A percentile compares a stretch with the other conserved stretches of the same genome.
Evolutionary conservation across 2,329 filamentous ascomycete genomes (phyloP).

Genomic region (Colletotrichum horii): DNA sequence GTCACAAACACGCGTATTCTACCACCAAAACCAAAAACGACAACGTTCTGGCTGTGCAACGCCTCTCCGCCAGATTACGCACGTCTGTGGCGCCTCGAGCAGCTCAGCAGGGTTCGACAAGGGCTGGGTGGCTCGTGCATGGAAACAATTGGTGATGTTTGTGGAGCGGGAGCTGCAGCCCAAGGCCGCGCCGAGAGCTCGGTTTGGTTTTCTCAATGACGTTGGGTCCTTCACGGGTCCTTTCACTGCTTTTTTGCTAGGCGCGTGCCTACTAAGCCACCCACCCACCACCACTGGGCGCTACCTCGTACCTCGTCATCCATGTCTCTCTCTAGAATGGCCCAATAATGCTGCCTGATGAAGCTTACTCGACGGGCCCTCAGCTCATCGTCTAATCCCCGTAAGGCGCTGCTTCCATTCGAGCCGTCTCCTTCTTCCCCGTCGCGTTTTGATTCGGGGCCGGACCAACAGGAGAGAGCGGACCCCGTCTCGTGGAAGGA

Average conservation of each 20-base stretch:
- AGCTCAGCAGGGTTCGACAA: conserved; percentile 4
- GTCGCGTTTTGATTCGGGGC: not conserved
- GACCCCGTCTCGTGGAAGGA: not conserved
- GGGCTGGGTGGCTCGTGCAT: not conserved
- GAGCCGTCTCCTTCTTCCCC: not conserved
- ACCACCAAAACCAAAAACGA: not conserved
- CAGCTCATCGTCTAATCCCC: not conserved
- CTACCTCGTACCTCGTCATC: not conserved
- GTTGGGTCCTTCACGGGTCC: not conserved
- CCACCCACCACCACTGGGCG: not conserved
- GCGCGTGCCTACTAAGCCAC: conserved; percentile 20
- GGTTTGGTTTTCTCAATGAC: not conserved
- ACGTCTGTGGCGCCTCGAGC: conserved; percentile 12
- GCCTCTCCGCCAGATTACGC: conserved; percentile 11
- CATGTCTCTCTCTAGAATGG: not conserved
- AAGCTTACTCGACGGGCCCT: not conserved
- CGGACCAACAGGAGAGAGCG: not conserved
- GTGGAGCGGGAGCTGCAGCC: not conserved
- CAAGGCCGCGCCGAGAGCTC: conserved; percentile 5
- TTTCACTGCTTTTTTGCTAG: not conserved
- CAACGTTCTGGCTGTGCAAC: not conserved
- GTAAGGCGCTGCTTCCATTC: not conserved
- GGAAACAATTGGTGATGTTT: not conserved
- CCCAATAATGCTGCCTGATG: not conserved
- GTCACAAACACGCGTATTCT: not conserved